Evolutionary conservation across 257 asterid genomes (phyloP), one percentile per base, ranked within the genome.

Genomic region (Linderniella brevidens): DNA sequence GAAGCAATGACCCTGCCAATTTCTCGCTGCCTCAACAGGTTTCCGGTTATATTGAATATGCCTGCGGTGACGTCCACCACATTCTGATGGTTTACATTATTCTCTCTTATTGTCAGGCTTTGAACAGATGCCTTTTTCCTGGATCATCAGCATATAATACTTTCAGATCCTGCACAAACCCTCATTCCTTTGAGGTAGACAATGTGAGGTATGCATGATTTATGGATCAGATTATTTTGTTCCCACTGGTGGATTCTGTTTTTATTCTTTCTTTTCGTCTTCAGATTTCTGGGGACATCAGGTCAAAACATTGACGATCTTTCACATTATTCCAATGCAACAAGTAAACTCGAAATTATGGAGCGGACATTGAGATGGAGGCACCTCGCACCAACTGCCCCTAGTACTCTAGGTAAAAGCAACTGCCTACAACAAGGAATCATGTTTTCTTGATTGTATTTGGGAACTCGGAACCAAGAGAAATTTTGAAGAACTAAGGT

Each of bases 281-380:
- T 68, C 73, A 90, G 96, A 60, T 85, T 85, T 58, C 85, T 90
- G 48, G 99, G 99, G 55, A 81, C 99, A 53, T 90, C 94, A 37
- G 99, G 96, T 61, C 93, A 85, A 67, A 90, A 77, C 64, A 81
- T 90, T 37, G 87, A 77, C 39, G 93, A 90, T 66, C 94, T 85
- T 62, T 81, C 68, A 66, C 79, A 73, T 63, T 85, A 90, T 71
- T 74, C 94, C 38, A 79, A 81, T 53, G 96, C 88, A 13, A 55
- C 65, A 42, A 67, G 59, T 62, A 77, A 61, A 63, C 64, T 81
- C 52, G 94, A 62, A 49, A 85, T 79, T 59, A 49, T 90, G 78
- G 99, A 85, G 68, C 76, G 99, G 76, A 85, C 94, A 38, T 55
- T 90, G 74, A 73, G 78, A 76, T 90, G 99, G 96, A 77, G 99